Evolutionary conservation across 306 rosid species (phyloP), one percentile per base, ranked within the genome.

Genomic region (Delonix regia): DNA sequence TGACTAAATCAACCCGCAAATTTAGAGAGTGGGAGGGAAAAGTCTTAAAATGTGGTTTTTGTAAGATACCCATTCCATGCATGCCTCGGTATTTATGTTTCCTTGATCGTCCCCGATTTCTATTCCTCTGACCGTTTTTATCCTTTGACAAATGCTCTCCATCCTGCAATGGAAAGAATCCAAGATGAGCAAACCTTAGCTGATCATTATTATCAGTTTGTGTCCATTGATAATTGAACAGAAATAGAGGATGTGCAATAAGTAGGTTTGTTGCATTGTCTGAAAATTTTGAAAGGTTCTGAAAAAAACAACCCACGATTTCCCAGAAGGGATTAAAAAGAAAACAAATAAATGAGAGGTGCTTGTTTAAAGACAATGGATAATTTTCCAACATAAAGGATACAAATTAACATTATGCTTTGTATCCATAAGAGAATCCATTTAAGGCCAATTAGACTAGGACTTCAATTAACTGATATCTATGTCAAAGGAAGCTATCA

Each of bases 61-160:
- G 28, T n/a, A 21, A 59, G 27, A 65, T 93, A 91, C 99, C 99
- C 76, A 83, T 86, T 74, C 98, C 99, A 75, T 91, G 91, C 62
- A 41, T 69, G 57, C 89, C 81, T 33, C 87, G 91, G 60, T 96
- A 86, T 76, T 90, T 93, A n/a, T 85, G 87, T 76, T 89, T 86
- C 56, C 94, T 90, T 47, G 89, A 18, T 68, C 89, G 89, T 53
- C 91, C 96, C 71, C 84, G 86, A 80, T 89, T 87, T 78, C 88
- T 85, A 80, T 87, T 81, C 80, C 86, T 89, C 45, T 86, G 94
- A 85, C 90, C 96, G 80, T 74, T 78, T 82, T 83, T 93, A 83
- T 92, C 97, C 83, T 86, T 94, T 22, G 85, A 76, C 42, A 38
- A 42, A 47, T 85, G 91, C 16, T 86, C 97, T 34, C 85, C 91